Evolutionary conservation across 371 early-diverging fungal species (phyloP).

Genomic region (Gilbertella persicaria): DNA sequence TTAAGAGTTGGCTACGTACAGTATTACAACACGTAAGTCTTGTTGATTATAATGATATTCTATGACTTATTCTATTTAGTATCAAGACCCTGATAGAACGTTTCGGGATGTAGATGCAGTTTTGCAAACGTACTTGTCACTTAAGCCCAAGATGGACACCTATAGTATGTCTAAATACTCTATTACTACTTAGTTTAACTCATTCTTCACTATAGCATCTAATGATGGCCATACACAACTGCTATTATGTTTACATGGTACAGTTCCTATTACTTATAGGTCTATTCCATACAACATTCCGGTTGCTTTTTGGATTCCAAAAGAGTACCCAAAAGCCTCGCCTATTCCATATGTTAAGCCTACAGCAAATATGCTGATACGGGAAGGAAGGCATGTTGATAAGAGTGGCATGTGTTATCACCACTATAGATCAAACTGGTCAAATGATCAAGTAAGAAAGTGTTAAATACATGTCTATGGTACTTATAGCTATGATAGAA

Average conservation of each 20-base stretch:
- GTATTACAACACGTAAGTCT: conserved; percentile 27
- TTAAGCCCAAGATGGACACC: conserved; percentile 72
- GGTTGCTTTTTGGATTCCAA: conserved; percentile 86
- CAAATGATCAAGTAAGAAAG: conserved; percentile 40
- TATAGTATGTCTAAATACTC: conserved; percentile 55
- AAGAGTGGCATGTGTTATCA: conserved; percentile 82
- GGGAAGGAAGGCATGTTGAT: conserved; percentile 83
- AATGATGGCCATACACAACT: conserved; percentile 75
- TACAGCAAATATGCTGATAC: conserved; percentile 84
- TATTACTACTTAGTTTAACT: neutral
- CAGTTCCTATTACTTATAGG: conserved; percentile 83
- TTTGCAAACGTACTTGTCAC: conserved; percentile 61
- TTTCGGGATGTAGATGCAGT: conserved; percentile 73
- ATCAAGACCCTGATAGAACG: conserved; percentile 65
- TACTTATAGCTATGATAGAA: conserved; percentile 35
- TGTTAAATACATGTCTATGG: neutral
- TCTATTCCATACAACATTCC: conserved; percentile 91
- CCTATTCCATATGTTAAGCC: conserved; percentile 89
- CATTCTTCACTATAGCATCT: conserved; percentile 42
- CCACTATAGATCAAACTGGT: conserved; percentile 70
- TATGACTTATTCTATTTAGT: conserved; percentile 47
- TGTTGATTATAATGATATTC: neutral
- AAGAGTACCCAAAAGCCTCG: conserved; percentile 75
- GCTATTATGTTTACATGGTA: conserved; percentile 82
- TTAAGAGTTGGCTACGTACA: conserved; percentile 32